These are phyloP conservation scores for Yamadazyma paraphyllophila DNA, from an alignment of 805 yeast genomes.

Conservation along the genomic window DNA sequence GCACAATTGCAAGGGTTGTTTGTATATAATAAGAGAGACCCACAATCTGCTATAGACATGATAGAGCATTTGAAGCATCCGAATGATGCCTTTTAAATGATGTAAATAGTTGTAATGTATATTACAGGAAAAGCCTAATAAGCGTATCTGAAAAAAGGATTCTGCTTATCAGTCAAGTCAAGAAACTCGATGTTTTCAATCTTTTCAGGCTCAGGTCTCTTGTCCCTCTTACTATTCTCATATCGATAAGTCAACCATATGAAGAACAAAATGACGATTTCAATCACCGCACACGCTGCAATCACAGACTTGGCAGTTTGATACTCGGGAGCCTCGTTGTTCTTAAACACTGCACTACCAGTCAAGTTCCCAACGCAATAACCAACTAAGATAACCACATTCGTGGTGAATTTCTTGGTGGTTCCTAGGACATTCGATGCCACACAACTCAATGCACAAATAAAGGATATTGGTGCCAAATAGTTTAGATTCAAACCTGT, in stretches of 20 bases:
- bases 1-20: slow-evolving; percentile 95
- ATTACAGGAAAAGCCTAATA: slow-evolving; percentile 2
- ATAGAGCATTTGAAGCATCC: slow-evolving; percentile 44
- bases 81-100: slow-evolving; percentile 8
- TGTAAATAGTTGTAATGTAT: slow-evolving; percentile 2
- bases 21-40: slow-evolving; percentile 85
- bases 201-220: slow-evolving; percentile 15
- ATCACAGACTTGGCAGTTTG: slow-evolving; percentile 40
- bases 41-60: slow-evolving; percentile 70
- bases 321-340: slow-evolving; percentile 44
- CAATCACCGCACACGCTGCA: slow-evolving; percentile 30
- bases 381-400: slow-evolving; percentile 45
- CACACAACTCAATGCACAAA: slow-evolving; percentile 33
- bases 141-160: slow-evolving; percentile 50
- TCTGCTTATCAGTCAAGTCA: slow-evolving; percentile 55
- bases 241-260: slow-evolving; percentile 25
- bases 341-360: slow-evolving; percentile 53
- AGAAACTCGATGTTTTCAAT: slow-evolving; percentile 46
- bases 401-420: slow-evolving; percentile 52
- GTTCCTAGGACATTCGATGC: slow-evolving; percentile 55
- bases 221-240: slow-evolving; percentile 41
- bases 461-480: slow-evolving; percentile 26
- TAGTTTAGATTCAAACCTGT: slow-evolving; percentile 13
- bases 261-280: slow-evolving; percentile 24
- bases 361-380: slow-evolving; percentile 54